A percentile compares a stretch with the other conserved stretches of the same genome.
phyloP scores from a whole-genome alignment of 192 early-diverging fungal species.

The Backusella psychrophila region DNA sequence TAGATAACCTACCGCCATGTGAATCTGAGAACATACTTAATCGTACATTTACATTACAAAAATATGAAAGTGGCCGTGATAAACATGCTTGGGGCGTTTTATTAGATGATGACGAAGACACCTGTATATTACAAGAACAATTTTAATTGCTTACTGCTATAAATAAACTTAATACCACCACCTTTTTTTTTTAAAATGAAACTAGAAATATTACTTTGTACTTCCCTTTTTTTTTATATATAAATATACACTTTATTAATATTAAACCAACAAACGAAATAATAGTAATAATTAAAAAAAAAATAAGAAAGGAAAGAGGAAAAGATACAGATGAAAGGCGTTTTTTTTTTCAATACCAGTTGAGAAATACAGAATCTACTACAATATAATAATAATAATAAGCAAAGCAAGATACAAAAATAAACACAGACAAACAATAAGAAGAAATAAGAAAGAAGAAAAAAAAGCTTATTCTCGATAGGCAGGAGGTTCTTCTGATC shows the following conservation, averaged over 20 bases:
- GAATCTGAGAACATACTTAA: conserved; percentile 1
- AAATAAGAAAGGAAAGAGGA: background rate
- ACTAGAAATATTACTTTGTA: background rate
- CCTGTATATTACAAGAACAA: background rate
- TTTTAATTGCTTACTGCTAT: background rate
- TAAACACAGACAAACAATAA: background rate
- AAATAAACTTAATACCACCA: background rate
- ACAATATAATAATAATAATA: background rate
- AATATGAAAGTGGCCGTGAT: background rate
- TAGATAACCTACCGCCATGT: background rate
- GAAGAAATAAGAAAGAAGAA: background rate
- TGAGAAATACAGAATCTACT: background rate
- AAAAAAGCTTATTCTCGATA: conserved; percentile 4
- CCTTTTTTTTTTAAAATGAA: background rate
- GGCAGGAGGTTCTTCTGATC: conserved; percentile 20
- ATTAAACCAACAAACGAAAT: background rate
- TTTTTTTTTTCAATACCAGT: background rate
- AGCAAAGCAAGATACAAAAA: background rate
- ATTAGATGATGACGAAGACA: background rate
- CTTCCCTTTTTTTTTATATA: background rate
- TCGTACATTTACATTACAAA: conserved; percentile 12
- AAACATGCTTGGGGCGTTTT: conserved; percentile 3
- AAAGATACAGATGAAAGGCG: background rate
- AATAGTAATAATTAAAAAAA: background rate
- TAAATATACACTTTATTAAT: conserved; percentile 2